Base-by-base conservation (phyloP, 2,329 filamentous ascomycete genomes). In the Elsinoe fawcettii region DNA sequence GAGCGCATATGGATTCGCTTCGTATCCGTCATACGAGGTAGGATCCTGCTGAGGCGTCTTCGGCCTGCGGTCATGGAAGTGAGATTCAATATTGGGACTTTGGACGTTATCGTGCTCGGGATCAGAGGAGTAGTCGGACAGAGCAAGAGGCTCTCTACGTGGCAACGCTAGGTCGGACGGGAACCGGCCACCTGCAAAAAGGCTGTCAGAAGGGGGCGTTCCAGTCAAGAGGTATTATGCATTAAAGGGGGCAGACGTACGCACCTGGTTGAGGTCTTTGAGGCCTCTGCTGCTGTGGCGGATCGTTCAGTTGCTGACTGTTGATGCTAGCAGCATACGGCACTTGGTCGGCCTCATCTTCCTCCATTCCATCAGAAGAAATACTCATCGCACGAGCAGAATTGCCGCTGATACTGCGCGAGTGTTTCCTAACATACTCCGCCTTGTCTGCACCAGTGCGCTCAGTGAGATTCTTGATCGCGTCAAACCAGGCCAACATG, bases 401-500 rank as follows among this genome's bases (percentile, higher is more conserved):
- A 59, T 74, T 75, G 44, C 84, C 84, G 69, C 88, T 95, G 58
- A 88, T 72, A 67, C 86, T 92, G 56, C 90, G 82, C 36, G 86
- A 84, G 68, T 95, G 90, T 60, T 83, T 84, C 43, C 88, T 84
- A 39, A 96, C 89, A 69, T 93, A 96, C 25, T 88, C 88, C 70
- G 83, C 88, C 39, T 91, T 86, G 67, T 95, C 91, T 70, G 95
- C 89, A 25, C 90, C 87, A 22, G 86, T 87, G 72, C 88, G 91
- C 70, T 95, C 90, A 4, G 89, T 96, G 61, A 99, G 77, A 41
- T 81, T 84, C 70, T 92, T 90, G 70, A 99, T 92, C 66, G 96
- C 92, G 56, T 93, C 87, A 70, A 90, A 97, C 84, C 93, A 99
- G 46, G 90, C 90, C 77, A 95, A 84, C 92, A 97, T 96, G 12